These are phyloP conservation scores for Backusella mclennaniae DNA, from an alignment of 192 early-diverging fungal species.

Conservation along the genomic window DNA sequence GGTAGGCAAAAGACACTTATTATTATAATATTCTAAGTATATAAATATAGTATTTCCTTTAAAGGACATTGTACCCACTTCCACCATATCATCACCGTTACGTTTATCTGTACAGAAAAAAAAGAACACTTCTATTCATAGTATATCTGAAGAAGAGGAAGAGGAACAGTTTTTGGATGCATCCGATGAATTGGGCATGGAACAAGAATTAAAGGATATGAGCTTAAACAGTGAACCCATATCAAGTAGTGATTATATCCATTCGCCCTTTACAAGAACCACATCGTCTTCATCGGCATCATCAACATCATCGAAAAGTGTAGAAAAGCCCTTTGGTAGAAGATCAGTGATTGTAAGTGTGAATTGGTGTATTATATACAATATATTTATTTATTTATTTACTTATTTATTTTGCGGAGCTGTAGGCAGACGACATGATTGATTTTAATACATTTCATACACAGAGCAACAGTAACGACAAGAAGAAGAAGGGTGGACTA, in stretches of 20 bases:
- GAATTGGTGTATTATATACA: background rate
- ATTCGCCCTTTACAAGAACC: background rate
- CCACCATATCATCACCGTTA: background rate
- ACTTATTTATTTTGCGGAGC: background rate
- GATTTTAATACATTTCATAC: background rate
- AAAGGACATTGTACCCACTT: slow-evolving; percentile 4
- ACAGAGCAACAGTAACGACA: background rate
- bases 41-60: background rate
- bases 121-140: background rate
- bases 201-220: background rate
- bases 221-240: background rate
- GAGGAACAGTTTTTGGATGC: background rate
- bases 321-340: slow-evolving; percentile 10
- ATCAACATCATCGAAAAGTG: background rate
- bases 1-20: background rate
- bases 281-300: background rate
- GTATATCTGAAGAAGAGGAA: background rate
- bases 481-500: background rate
- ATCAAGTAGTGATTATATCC: background rate
- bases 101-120: background rate
- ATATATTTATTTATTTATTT: background rate
- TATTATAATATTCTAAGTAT: background rate
- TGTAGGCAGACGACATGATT: slow-evolving; percentile 7
- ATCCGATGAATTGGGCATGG: background rate
- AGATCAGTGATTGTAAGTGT: background rate